These are phyloP conservation scores for Leucosporidium yakuticum DNA, from an alignment of 768 basidiomycete genomes.

Conservation along the genomic window DNA sequence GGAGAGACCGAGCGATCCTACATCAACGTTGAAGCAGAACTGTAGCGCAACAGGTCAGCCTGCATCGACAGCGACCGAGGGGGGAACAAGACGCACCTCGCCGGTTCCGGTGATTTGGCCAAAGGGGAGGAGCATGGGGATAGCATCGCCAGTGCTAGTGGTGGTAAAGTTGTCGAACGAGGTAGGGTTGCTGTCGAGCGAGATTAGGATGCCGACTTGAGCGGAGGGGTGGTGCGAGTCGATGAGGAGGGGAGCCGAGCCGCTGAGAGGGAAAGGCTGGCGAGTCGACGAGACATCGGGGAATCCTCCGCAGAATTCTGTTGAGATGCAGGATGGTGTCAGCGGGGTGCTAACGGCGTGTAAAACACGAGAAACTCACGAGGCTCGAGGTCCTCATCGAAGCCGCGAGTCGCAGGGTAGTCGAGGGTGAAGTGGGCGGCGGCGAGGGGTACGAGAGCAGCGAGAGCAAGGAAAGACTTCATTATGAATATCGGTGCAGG, in stretches of 20 bases:
- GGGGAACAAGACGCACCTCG: conserved; percentile 7
- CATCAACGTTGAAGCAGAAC: conserved; percentile 63
- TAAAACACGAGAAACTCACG: conserved; percentile 50
- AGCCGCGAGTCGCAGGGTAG: conserved; percentile 70
- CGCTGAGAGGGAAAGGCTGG: conserved; percentile 60
- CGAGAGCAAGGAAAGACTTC: conserved; percentile 45
- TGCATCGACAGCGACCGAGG: background rate
- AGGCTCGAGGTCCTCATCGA: conserved; percentile 54
- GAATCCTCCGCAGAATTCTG: conserved; percentile 57
- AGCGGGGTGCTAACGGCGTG: no score
- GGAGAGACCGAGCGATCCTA: conserved; percentile 51
- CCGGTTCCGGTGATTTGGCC: conserved; percentile 53
- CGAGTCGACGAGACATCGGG: conserved; percentile 52
- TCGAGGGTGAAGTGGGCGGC: conserved; percentile 74
- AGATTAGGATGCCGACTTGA: conserved; percentile 53
- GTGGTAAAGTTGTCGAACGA: conserved; percentile 60
- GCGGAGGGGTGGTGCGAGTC: conserved; percentile 63
- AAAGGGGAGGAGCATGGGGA: conserved; percentile 49
- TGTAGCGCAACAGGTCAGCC: background rate
- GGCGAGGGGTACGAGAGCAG: conserved; percentile 47
- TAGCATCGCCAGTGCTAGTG: conserved; percentile 44
- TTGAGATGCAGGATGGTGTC: background rate
- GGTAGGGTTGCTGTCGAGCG: conserved; percentile 52
- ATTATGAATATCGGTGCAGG: conserved; percentile 36
- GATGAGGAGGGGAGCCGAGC: conserved; percentile 55